Conservation (phyloP, 179 eudicot genomes). For the Silene coronaria region DNA sequence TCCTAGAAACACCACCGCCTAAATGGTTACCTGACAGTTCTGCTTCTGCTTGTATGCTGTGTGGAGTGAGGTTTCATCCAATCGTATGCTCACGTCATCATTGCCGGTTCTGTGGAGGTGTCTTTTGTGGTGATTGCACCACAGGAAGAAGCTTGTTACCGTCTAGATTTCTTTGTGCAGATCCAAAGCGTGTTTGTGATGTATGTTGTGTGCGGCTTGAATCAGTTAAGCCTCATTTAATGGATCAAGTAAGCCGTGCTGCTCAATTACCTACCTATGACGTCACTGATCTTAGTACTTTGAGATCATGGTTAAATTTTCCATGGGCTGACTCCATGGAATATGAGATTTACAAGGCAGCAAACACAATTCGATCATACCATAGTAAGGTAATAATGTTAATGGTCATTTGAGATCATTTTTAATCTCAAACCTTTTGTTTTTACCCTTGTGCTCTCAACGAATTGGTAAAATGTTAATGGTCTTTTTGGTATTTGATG, state of each 20-base stretch:
- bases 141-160: conserved; percentile 76
- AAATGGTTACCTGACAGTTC: conserved; percentile 78
- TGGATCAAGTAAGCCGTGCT: conserved; percentile 76
- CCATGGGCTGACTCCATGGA: conserved; percentile 87
- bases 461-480: no score
- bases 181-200: conserved; percentile 72
- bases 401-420: no score
- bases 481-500: no score
- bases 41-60: conserved; percentile 67
- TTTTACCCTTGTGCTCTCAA: no score
- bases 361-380: conserved; percentile 58
- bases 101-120: conserved; percentile 75
- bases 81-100: conserved; percentile 71
- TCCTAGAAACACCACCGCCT: conserved; percentile 63
- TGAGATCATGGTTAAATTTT: conserved; percentile 74
- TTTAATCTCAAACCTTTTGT: no score
- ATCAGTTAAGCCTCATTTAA: conserved; percentile 55
- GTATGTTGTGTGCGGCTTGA: conserved; percentile 77
- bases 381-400: conserved; percentile 37
- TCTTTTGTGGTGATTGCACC: conserved; percentile 59
- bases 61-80: conserved; percentile 68
- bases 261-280: conserved; percentile 69
- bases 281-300: conserved; percentile 67
- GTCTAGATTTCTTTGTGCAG: conserved; percentile 35
- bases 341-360: conserved; percentile 67